Evolutionary conservation across 805 yeast species (phyloP).

Genomic region (Candida piceae): DNA sequence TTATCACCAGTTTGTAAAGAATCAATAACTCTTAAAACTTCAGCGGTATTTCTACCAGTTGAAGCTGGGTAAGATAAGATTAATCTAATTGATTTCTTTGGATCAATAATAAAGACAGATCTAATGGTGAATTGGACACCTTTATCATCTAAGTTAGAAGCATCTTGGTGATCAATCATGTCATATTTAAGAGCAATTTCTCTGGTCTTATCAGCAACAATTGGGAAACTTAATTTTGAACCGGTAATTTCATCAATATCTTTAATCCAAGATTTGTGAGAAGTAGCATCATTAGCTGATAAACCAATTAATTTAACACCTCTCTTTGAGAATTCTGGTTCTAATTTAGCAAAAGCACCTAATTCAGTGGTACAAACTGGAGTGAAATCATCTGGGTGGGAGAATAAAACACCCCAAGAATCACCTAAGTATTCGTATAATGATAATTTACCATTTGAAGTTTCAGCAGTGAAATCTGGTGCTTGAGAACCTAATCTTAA

Average conservation of each 20-base stretch:
- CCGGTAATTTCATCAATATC: constrained; percentile 69
- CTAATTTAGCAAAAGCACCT: constrained; percentile 68
- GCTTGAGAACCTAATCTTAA: constrained; percentile 57
- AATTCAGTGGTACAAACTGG: constrained; percentile 78
- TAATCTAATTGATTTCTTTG: constrained; percentile 56
- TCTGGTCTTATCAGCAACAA: constrained; percentile 60
- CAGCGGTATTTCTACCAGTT: constrained; percentile 73
- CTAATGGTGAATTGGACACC: constrained; percentile 65
- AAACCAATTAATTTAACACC: constrained; percentile 64
- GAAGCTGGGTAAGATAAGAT: constrained; percentile 68
- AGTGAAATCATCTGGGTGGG: constrained; percentile 76
- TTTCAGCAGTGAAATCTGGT: constrained; percentile 61
- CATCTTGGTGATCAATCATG: constrained; percentile 69
- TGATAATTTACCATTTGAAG: constrained; percentile 58
- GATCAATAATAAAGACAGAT: constrained; percentile 69
- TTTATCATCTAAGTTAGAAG: constrained; percentile 58
- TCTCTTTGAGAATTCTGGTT: constrained; percentile 63
- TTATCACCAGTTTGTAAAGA: constrained; percentile 62
- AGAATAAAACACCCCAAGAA: constrained; percentile 63
- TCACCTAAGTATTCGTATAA: constrained; percentile 61
- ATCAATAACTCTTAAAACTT: constrained; percentile 64
- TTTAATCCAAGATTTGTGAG: constrained; percentile 64
- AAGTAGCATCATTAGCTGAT: constrained; percentile 57
- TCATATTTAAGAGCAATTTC: constrained; percentile 59
- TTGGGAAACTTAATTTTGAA: constrained; percentile 54